phyloP scores from a whole-genome alignment of 208 protist genomes.

The Leishmania guyanensis region DNA sequence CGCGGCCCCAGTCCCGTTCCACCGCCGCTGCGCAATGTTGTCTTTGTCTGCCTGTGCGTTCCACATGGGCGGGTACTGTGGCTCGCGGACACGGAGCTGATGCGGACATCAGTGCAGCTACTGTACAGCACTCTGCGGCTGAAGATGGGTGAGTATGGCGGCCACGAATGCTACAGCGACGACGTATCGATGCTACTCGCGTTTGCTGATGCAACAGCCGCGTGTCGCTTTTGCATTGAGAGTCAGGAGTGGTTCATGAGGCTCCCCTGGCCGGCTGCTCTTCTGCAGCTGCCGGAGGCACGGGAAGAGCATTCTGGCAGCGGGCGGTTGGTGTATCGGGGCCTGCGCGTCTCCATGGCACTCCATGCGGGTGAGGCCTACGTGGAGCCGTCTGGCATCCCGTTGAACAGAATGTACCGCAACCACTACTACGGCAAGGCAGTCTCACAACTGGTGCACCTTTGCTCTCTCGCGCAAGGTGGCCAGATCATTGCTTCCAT shows the following conservation, averaged over 20 bases:
- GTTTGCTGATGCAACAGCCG: slow-evolving; percentile 68
- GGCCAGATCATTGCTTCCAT: slow-evolving; percentile 80
- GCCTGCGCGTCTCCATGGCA: slow-evolving; percentile 73
- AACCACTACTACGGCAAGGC: slow-evolving; percentile 86
- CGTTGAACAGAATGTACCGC: slow-evolving; percentile 43
- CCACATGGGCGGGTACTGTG: slow-evolving; percentile 60
- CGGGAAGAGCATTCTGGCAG: slow-evolving; percentile 33
- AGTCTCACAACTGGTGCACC: slow-evolving; percentile 79
- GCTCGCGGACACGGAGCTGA: slow-evolving; percentile 57
- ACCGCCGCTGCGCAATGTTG: slow-evolving; percentile 64
- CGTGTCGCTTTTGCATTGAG: slow-evolving; percentile 83
- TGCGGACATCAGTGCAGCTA: slow-evolving; percentile 60
- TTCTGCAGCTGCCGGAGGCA: slow-evolving; percentile 44
- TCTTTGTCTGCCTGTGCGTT: slow-evolving; percentile 78
- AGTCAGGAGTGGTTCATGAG: slow-evolving; percentile 77
- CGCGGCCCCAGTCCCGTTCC: slow-evolving; percentile 26
- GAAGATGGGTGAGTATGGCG: slow-evolving; percentile 83
- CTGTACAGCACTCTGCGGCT: slow-evolving; percentile 71
- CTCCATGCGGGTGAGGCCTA: slow-evolving; percentile 76
- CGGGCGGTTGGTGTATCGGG: slow-evolving; percentile 51
- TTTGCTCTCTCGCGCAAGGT: slow-evolving; percentile 67
- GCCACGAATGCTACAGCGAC: slow-evolving; percentile 87
- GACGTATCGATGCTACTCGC: slow-evolving; percentile 79
- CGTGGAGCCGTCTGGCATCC: slow-evolving; percentile 72
- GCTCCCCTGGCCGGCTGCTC: slow-evolving; percentile 72